These are phyloP conservation scores for Multifurca ochricompacta DNA, from an alignment of 768 basidiomycete species.

Conservation along the genomic window DNA sequence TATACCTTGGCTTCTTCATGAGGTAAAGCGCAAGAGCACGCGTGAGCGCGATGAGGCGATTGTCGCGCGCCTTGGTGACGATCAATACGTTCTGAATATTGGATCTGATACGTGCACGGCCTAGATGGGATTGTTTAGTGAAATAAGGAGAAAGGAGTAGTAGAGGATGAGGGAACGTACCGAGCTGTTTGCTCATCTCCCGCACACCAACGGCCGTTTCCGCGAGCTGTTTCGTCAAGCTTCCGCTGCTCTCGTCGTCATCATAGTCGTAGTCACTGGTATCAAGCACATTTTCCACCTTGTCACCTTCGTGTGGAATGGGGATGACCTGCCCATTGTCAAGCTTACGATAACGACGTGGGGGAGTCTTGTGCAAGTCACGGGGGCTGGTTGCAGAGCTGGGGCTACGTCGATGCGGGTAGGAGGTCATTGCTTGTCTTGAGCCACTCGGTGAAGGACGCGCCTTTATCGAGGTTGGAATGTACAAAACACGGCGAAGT, in stretches of 20 bases:
- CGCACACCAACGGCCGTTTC: slow-evolving; percentile 96
- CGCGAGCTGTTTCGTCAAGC: slow-evolving; percentile 85
- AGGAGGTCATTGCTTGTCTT: slow-evolving; percentile 21
- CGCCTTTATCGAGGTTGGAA: slow-evolving; percentile 79
- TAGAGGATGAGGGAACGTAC: slow-evolving; percentile 36
- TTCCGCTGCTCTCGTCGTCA: slow-evolving; percentile 63
- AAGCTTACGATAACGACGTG: slow-evolving; percentile 22
- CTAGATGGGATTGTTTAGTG: slow-evolving; percentile 33
- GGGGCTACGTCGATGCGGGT: slow-evolving; percentile 44
- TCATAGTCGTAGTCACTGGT: slow-evolving; percentile 49
- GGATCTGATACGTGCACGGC: slow-evolving; percentile 84
- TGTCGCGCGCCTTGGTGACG: slow-evolving; percentile 96
- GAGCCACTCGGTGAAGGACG: slow-evolving; percentile 72
- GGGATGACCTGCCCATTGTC: slow-evolving; percentile 20
- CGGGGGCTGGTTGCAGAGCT: slow-evolving; percentile 32
- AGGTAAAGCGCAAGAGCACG: slow-evolving; percentile 90
- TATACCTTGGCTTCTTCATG: slow-evolving; percentile 75
- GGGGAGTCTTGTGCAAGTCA: slow-evolving; percentile 20
- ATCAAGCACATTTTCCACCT: slow-evolving; percentile 23
- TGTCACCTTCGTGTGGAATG: slow-evolving; percentile 21
- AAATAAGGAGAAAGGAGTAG: not conserved
- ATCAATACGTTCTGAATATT: slow-evolving; percentile 91
- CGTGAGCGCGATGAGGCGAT: slow-evolving; percentile 90
- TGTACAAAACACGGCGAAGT: slow-evolving; percentile 90
- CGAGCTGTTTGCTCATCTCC: slow-evolving; percentile 98